phyloP scores from a whole-genome alignment of 2,329 filamentous ascomycete species.

The Mollisia scopiformis region DNA sequence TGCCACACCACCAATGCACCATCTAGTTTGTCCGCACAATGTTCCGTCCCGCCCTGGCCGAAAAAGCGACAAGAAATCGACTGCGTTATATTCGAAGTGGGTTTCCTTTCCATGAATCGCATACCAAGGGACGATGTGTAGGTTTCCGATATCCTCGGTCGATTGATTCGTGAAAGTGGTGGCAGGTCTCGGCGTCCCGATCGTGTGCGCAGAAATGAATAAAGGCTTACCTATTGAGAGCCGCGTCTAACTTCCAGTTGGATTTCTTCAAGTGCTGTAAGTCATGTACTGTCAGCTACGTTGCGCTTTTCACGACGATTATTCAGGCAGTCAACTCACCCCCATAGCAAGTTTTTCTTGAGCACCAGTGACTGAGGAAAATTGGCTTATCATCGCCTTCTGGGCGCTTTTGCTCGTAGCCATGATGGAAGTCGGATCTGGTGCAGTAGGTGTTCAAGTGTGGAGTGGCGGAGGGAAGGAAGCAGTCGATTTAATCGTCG shows the following conservation, averaged over 20 bases:
- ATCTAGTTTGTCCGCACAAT: too few relatives aligned
- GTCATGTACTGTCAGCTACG: conserved; percentile 24
- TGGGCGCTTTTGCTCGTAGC: conserved; percentile 33
- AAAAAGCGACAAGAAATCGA: too few relatives aligned
- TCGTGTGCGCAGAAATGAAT: background rate
- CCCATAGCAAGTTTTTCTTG: conserved; percentile 33
- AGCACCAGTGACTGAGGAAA: conserved; percentile 37
- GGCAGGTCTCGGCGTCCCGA: too few relatives aligned
- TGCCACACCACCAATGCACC: too few relatives aligned
- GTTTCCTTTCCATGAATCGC: too few relatives aligned
- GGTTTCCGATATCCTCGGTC: too few relatives aligned
- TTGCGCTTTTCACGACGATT: conserved; percentile 7
- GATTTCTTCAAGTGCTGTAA: conserved; percentile 40
- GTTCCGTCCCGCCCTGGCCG: too few relatives aligned
- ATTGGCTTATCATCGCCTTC: conserved; percentile 29
- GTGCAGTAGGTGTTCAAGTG: conserved; percentile 1
- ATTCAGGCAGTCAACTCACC: conserved; percentile 29
- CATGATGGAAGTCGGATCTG: conserved; percentile 31
- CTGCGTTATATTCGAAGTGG: too few relatives aligned
- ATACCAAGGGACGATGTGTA: too few relatives aligned
- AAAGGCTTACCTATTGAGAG: conserved; percentile 41
- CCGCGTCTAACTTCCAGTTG: conserved; percentile 41
- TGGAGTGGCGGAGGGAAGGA: background rate
- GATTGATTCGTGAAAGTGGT: too few relatives aligned
- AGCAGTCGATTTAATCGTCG: too few relatives aligned